Percentiles rank a stretch among this genome's conserved stretches.
phyloP scores from a whole-genome alignment of 352 stramenopile genomes.

The Globisporangium iwayamae region DNA sequence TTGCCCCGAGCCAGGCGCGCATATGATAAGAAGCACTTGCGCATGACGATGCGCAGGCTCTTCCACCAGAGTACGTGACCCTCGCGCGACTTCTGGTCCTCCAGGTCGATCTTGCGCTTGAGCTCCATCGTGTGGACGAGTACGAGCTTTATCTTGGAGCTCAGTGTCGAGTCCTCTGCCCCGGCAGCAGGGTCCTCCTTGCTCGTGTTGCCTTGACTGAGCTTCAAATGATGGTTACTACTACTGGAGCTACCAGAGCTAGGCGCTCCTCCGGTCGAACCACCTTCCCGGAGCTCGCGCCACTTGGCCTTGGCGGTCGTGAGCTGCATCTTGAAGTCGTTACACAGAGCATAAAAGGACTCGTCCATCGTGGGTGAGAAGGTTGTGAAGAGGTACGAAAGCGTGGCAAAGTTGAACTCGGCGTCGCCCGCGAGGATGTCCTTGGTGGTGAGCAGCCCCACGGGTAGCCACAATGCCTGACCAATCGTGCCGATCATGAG shows the following conservation, averaged over 20 bases:
- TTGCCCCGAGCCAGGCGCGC: constrained; percentile 58
- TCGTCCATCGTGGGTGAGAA: constrained; percentile 55
- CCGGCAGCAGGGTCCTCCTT: not conserved
- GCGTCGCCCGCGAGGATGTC: constrained; percentile 67
- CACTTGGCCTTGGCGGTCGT: constrained; percentile 52
- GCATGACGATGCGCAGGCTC: constrained; percentile 62
- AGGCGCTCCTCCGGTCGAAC: constrained; percentile 8
- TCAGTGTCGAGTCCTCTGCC: constrained; percentile 30
- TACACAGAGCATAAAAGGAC: constrained; percentile 39
- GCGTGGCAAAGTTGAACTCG: constrained; percentile 73
- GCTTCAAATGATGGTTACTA: not conserved
- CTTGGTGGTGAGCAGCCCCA: constrained; percentile 54
- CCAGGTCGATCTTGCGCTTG: constrained; percentile 58
- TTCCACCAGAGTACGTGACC: constrained; percentile 70
- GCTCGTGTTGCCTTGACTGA: not conserved
- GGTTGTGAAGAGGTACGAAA: constrained; percentile 70
- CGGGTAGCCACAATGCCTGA: constrained; percentile 67
- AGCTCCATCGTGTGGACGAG: constrained; percentile 71
- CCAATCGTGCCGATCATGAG: constrained; percentile 69
- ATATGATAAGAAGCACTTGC: constrained; percentile 78
- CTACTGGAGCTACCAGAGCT: constrained; percentile 8
- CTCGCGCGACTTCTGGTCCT: constrained; percentile 57
- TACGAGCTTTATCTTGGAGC: constrained; percentile 59
- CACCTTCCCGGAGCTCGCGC: constrained; percentile 51
- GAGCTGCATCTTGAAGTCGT: constrained; percentile 54